A percentile compares a stretch with the other conserved stretches of the same genome.
phyloP scores from a whole-genome alignment of 306 rosid species.

The Gleditsia sinensis region DNA sequence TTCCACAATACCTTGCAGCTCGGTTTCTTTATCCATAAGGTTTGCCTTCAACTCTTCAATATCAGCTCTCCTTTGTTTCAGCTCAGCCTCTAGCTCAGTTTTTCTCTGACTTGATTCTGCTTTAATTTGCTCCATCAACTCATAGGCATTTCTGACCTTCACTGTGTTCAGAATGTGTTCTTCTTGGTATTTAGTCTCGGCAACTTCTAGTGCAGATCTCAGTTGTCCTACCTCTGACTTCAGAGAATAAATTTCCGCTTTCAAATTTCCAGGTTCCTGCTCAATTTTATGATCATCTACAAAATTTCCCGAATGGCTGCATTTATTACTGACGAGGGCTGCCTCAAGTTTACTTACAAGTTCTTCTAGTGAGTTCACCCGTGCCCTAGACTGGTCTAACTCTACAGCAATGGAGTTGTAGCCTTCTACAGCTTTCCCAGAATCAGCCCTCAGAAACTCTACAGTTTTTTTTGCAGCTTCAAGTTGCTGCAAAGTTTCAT shows the following conservation, averaged over 20 bases:
- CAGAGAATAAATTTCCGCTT: conserved; percentile 47
- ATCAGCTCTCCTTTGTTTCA: conserved; percentile 51
- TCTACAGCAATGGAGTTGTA: conserved; percentile 57
- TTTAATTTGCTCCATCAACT: conserved; percentile 69
- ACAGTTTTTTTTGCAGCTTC: conserved; percentile 64
- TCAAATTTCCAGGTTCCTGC: conserved; percentile 36
- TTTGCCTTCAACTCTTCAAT: conserved; percentile 81
- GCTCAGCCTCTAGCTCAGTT: conserved; percentile 56
- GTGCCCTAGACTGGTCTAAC: conserved; percentile 62
- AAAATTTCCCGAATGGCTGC: conserved; percentile 23
- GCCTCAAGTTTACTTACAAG: conserved; percentile 55
- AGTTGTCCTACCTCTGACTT: conserved; percentile 58
- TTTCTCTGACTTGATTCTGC: conserved; percentile 54
- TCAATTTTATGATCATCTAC: conserved; percentile 10
- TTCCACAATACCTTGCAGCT: conserved; percentile 80
- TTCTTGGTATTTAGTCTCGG: conserved; percentile 78
- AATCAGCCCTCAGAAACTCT: conserved; percentile 62
- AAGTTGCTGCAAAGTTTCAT: conserved; percentile 69
- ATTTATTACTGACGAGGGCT: conserved; percentile 25
- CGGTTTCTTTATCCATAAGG: conserved; percentile 95
- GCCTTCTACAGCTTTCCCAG: conserved; percentile 52
- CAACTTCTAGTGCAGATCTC: conserved; percentile 58
- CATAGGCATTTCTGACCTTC: conserved; percentile 64
- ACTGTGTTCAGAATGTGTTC: conserved; percentile 69
- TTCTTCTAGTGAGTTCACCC: conserved; percentile 55